Percentiles rank a stretch among this genome's conserved stretches.
These are phyloP conservation scores for Panellus pusillus DNA, from an alignment of 768 basidiomycete genomes.

Conservation along the genomic window DNA sequence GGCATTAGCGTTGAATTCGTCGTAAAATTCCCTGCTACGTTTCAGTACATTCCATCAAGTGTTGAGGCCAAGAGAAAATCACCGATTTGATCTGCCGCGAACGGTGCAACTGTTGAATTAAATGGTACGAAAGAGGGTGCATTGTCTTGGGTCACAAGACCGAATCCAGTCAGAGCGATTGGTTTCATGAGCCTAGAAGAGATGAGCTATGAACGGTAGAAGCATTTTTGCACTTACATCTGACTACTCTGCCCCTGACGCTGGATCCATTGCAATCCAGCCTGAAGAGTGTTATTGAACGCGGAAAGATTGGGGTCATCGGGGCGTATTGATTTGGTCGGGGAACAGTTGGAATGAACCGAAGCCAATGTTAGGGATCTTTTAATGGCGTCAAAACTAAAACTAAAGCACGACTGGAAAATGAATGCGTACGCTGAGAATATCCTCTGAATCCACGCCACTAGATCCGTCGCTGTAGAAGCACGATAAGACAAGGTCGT, in stretches of 20 bases:
- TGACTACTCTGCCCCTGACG: constrained; percentile 43
- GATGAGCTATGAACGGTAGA: neutral
- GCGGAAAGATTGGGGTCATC: constrained; percentile 48
- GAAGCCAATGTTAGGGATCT: constrained; percentile 57
- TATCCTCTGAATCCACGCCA: constrained; percentile 69
- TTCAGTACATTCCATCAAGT: neutral
- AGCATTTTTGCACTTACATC: constrained; percentile 36
- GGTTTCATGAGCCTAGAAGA: constrained; percentile 58
- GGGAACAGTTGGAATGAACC: constrained; percentile 67
- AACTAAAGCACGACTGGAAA: neutral
- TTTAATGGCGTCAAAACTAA: neutral
- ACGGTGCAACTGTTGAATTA: constrained; percentile 41
- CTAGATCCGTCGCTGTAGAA: constrained; percentile 48
- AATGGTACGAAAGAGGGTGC: constrained; percentile 60
- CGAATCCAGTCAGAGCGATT: constrained; percentile 51
- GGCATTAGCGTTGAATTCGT: constrained; percentile 27
- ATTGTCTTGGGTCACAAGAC: constrained; percentile 61
- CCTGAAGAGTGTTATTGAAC: constrained; percentile 53
- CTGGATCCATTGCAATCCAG: constrained; percentile 56
- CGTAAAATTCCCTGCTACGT: constrained; percentile 11
- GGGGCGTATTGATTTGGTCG: constrained; percentile 59
- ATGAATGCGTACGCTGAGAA: constrained; percentile 31
- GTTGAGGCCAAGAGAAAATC: neutral
- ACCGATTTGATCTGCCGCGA: constrained; percentile 5
- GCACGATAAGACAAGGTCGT: no score